Base-by-base conservation (phyloP, 1,284 basidiomycete genomes). In the Pterulicium gracile region DNA sequence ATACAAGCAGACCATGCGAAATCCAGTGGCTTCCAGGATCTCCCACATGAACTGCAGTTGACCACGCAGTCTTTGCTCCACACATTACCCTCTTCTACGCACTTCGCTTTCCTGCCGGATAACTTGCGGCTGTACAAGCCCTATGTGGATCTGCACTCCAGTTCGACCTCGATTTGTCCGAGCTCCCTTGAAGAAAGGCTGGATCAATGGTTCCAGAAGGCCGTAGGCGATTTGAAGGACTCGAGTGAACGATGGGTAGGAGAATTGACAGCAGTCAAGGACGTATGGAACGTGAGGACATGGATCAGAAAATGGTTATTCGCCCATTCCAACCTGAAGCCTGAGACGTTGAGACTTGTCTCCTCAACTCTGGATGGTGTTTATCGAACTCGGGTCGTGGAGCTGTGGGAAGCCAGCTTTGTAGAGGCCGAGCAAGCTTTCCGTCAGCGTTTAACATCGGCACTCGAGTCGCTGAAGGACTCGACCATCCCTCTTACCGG, bases 51-150 rank as follows among this genome's bases (percentile, higher is more conserved):
- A 49, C 66, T 87, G 1, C 65, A 66, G 44, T 62, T 87, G 24
- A 80, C 75, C 10, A 86, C 83, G 2, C 75, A 76, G 42, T 60
- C 67, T 1, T 61, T 88, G 18, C 67, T 89, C 19, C 63, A 68
- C 14, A 71, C 70, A 12, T 68, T 89, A 15, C 85, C 85, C 0
- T 87, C 86, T 1, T 81, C 83, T 0, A 73, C 79, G 10, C 80
- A 85, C 50, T 75, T 87, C 53, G 67, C 76, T 18, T 65, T 83
- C 36, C 69, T 89, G 0, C 84, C 85, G 0, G 57, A 67, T 2
- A 73, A 68, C 49, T 70, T 89, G 50, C 70, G 70, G 50, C 70
- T 72, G 7, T 88, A 87, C 57, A 80, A 75, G 53, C 86, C 87
- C 17, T 87, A 84, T 56, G 69, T 88, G 48, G 83, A 88, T 53